Evolutionary conservation across 1,284 basidiomycete species (phyloP), one percentile per base, ranked within the genome.

Genomic region (Trichosporon inkin): DNA sequence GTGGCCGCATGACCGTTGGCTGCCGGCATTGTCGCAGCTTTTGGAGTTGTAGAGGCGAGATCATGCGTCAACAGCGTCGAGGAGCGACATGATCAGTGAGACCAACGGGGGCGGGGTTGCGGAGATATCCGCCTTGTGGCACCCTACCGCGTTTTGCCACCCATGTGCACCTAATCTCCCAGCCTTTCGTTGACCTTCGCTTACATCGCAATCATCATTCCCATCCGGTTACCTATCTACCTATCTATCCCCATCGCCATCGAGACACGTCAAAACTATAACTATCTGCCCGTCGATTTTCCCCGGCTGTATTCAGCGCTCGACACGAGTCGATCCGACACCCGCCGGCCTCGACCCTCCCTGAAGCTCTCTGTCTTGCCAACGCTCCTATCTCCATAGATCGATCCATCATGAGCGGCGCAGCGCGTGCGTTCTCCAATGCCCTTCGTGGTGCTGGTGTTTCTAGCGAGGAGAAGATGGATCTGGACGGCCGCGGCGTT

Each of bases 1-100:
- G 70, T 71, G 3, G 67, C 55, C 8, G 53, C 56, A 16, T 55
- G 11, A 19, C 60, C 60, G 55, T 60, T 57, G 24, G 47, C 56
- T 36, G 57, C 52, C 28, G 44, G 24, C 44, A 49, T 49, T 19
- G 44, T 49, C 16, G 44, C 44, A 49, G 44, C 44, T 49, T 49
- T 49, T 32, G 44, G 28, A 19, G 44, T 28, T 16, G 44, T 49
- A 22, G 24, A 49, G 28, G 44, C 44, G 44, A 28, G 22, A 16
- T n/a, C 28, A 28, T 28, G 40, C 44, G 22, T 49, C 44, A 49
- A 49, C 44, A 49, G 5, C 22, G 44, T 28, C 44, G 11, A 14
- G 28, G 44, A 24, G 24, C 22, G n/a, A 22, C 28, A 22, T 28
- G 28, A 49, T 49, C 44, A 49, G 24, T 11, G 20, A 20, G 19